Evolutionary conservation across 352 stramenopile genomes (phyloP), one percentile per base, ranked within the genome.

Genomic region (Phytophthora hybrid): DNA sequence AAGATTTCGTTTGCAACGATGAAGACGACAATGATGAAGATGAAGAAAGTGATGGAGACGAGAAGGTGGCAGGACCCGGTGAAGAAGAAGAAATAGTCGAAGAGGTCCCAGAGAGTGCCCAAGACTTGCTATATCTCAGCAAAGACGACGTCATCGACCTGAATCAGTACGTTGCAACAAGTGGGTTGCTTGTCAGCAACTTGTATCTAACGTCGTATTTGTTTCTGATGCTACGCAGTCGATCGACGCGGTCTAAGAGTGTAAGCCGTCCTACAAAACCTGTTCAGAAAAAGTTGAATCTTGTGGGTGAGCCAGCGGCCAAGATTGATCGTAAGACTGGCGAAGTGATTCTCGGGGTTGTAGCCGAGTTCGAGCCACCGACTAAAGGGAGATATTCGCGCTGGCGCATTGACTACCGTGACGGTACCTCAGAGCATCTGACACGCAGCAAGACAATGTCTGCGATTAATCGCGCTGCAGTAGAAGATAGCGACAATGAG

Each of bases 331-430:
- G 61, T 0, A 65, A 69, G 37, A 84, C 66, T 14, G 71, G 78
- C 0, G 44, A 67, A 21, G 49, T 89, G 9, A 73, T 90, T 66
- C 71, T 85, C n/a, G 87, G 87, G 2, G 78, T 92, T 16, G 66
- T 94, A 26, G 80, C 85, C 11, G 78, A 90, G 41, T 64, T 76
- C n/a, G 23, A 76, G 6, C 61, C 64, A 37, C 69, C 54, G 23
- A 59, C 54, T 49, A 21, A 47, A 63, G 69, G 66, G 19, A 71
- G 63, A 21, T 79, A 83, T 76, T 83, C 76, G 5, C 76, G 76
- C 26, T 94, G 85, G 85, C 84, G 83, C 32, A 80, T 91, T 34
- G 77, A 92, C 34, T 94, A 85, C 53, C 76, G 66, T 23, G 78
- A 94, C 37, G 85, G 80, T 18, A 86, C 74, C 16, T 87, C 83